Evolutionary conservation across 2,329 filamentous ascomycete genomes (phyloP).

Genomic region (Fusarium camptoceras): DNA sequence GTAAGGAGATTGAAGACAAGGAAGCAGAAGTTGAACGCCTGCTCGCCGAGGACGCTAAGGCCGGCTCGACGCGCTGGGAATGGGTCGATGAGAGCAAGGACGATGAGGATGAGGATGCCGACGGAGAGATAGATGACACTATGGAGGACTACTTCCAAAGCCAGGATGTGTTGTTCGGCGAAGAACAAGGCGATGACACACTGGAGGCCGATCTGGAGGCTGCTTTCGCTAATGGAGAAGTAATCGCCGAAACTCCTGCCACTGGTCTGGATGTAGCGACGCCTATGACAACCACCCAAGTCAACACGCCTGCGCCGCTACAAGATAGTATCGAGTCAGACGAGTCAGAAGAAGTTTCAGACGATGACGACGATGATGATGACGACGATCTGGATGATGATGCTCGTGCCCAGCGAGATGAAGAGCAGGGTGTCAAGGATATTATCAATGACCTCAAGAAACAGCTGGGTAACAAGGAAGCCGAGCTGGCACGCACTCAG

Average conservation of each 20-base stretch:
- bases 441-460: slow-evolving; percentile 66
- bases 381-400: slow-evolving; percentile 68
- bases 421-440: slow-evolving; percentile 66
- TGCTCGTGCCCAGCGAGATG: slow-evolving; percentile 60
- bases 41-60: slow-evolving; percentile 74
- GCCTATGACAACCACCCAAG: slow-evolving; percentile 57
- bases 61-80: slow-evolving; percentile 71
- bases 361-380: slow-evolving; percentile 65
- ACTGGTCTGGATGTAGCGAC: slow-evolving; percentile 59
- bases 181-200: slow-evolving; percentile 58
- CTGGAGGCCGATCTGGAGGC: slow-evolving; percentile 68
- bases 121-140: slow-evolving; percentile 60
- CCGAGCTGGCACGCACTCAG: slow-evolving; percentile 56
- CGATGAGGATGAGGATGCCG: slow-evolving; percentile 65
- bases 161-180: slow-evolving; percentile 47
- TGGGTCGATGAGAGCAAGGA: slow-evolving; percentile 67
- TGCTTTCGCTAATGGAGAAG: slow-evolving; percentile 59
- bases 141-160: slow-evolving; percentile 55
- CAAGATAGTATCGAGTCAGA: slow-evolving; percentile 60
- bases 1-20: slow-evolving; percentile 86
- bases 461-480: slow-evolving; percentile 60
- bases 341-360: slow-evolving; percentile 53
- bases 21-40: slow-evolving; percentile 82
- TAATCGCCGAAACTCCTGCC: slow-evolving; percentile 56
- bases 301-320: slow-evolving; percentile 58